phyloP scores from a whole-genome alignment of 495 filamentous ascomycete genomes.

The Penicillium angulare region DNA sequence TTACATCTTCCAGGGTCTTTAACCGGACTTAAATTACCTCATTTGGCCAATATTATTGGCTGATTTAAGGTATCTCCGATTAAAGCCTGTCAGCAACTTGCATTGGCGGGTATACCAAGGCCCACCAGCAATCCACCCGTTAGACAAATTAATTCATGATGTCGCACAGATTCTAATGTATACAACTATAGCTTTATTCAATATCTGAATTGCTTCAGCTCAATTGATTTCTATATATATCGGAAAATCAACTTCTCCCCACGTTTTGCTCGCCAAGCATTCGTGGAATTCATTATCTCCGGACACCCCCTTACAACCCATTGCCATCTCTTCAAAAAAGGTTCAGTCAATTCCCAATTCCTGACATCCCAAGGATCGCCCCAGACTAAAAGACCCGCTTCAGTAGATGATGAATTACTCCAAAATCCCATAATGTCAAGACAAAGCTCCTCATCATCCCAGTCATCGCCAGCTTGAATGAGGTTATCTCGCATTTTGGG shows the following conservation, averaged over 20 bases:
- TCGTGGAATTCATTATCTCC: slow-evolving; percentile 46
- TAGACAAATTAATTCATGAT: too few species aligned
- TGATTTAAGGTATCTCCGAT: too few species aligned
- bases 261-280: slow-evolving; percentile 45
- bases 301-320: slow-evolving; percentile 52
- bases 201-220: background rate
- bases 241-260: slow-evolving; percentile 49
- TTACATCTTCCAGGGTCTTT: too few species aligned
- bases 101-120: too few species aligned
- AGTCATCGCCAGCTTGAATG: slow-evolving; percentile 35
- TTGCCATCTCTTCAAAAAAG: slow-evolving; percentile 49
- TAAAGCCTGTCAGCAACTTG: too few species aligned
- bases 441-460: slow-evolving; percentile 48
- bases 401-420: slow-evolving; percentile 27
- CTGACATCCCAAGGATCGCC: slow-evolving; percentile 46
- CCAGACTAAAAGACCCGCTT: slow-evolving; percentile 49
- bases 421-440: slow-evolving; percentile 48
- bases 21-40: too few species aligned
- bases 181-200: too few species aligned
- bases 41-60: too few species aligned
- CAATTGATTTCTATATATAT: slow-evolving; percentile 35
- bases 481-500: slow-evolving; percentile 51
- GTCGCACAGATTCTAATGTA: too few species aligned
- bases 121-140: too few species aligned
- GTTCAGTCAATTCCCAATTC: slow-evolving; percentile 51